Evolutionary conservation across 1,284 basidiomycete species (phyloP).

Genomic region (Cerioporus squamosus): DNA sequence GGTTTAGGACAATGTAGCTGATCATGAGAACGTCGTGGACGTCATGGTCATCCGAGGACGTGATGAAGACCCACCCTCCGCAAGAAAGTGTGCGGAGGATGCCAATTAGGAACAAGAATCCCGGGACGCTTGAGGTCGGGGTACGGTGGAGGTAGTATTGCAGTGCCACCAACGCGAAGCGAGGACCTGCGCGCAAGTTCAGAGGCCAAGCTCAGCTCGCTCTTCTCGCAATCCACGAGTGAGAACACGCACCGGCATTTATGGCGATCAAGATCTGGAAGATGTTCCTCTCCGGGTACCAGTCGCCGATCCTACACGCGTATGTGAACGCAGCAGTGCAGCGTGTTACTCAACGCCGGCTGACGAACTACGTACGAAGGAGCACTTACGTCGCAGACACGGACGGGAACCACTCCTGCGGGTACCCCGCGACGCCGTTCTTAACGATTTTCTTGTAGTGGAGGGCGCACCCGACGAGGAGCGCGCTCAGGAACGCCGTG

Average conservation of each 20-base stretch:
- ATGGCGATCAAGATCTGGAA: conserved; percentile 93
- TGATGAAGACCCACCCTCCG: conserved; percentile 94
- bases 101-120: conserved; percentile 66
- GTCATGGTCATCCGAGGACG: conserved; percentile 81
- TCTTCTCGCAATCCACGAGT: no score
- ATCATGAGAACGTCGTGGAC: conserved; percentile 92
- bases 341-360: no score
- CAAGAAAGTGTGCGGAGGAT: conserved; percentile 82
- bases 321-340: not conserved
- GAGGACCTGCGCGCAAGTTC: conserved; percentile 62
- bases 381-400: conserved; percentile 87
- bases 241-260: conserved; percentile 63
- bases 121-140: conserved; percentile 49
- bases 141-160: conserved; percentile 70
- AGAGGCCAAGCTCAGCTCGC: no score
- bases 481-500: conserved; percentile 73
- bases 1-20: conserved; percentile 76
- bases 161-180: conserved; percentile 77
- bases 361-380: not conserved
- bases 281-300: conserved; percentile 87
- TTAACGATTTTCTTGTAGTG: conserved; percentile 91
- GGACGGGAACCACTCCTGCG: conserved; percentile 92
- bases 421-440: conserved; percentile 86
- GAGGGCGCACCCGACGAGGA: conserved; percentile 69
- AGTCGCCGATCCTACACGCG: conserved; percentile 81